phyloP scores from a whole-genome alignment of 179 eudicot species.

The Beta lomatogona region DNA sequence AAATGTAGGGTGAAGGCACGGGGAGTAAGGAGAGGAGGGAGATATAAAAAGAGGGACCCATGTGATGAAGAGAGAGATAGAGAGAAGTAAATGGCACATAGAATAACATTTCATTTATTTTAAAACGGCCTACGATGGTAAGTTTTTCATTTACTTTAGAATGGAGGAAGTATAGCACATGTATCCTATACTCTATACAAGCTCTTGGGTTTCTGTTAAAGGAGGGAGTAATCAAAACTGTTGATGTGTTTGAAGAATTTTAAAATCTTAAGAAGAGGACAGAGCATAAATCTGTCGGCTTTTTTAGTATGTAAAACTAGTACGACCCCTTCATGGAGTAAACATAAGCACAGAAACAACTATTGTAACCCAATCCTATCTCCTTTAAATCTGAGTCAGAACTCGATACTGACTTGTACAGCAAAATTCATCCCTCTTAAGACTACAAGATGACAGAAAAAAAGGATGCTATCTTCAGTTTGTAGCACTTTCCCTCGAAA shows the following conservation, averaged over 20 bases:
- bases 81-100: no score
- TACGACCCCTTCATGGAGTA: neutral
- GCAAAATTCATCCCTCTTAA: neutral
- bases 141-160: no score
- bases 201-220: neutral
- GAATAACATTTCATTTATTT: no score
- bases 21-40: no score
- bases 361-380: neutral
- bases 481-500: neutral
- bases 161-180: no score
- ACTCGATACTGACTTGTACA: neutral
- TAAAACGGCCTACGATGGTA: no score
- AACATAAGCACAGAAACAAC: neutral
- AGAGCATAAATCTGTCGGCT: neutral
- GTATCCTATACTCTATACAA: neutral
- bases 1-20: no score
- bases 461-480: neutral
- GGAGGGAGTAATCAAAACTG: neutral
- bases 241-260: neutral
- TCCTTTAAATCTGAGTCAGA: neutral
- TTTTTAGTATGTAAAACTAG: neutral
- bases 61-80: no score
- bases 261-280: neutral
- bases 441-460: neutral
- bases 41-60: no score